phyloP scores from a whole-genome alignment of 495 filamentous ascomycete genomes.

The Aspergillus kassunensis region DNA sequence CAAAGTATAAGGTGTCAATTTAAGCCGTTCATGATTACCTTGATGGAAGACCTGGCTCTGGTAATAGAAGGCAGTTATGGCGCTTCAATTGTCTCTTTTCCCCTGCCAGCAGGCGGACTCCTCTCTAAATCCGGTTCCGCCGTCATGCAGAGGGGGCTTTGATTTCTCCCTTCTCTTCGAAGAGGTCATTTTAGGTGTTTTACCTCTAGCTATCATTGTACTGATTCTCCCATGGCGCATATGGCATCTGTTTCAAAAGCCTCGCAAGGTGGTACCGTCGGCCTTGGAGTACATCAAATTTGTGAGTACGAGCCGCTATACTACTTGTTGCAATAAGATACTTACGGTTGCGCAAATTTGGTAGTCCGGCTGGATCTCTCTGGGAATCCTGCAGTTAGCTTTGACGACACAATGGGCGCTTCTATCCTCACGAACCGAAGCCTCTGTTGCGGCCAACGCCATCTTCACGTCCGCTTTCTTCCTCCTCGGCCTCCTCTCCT shows the following conservation, averaged over 20 bases:
- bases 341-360: neutral
- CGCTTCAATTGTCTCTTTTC: neutral
- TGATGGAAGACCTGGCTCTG: constrained; percentile 1
- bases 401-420: constrained; percentile 47
- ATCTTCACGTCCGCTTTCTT: constrained; percentile 40
- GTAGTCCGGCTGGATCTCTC: constrained; percentile 39
- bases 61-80: constrained; percentile 26
- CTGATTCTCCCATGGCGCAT: constrained; percentile 44
- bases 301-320: too few species aligned
- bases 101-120: constrained; percentile 39
- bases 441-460: constrained; percentile 46
- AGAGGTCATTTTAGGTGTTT: constrained; percentile 48
- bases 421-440: constrained; percentile 28
- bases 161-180: constrained; percentile 63
- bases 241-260: constrained; percentile 38
- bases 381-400: constrained; percentile 41
- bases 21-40: constrained; percentile 1
- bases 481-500: constrained; percentile 46
- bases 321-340: neutral
- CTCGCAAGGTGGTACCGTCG: constrained; percentile 43
- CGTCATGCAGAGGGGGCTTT: constrained; percentile 47
- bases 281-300: constrained; percentile 39
- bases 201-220: constrained; percentile 48
- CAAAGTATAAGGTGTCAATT: constrained; percentile 1
- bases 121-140: constrained; percentile 39